Conservation (phyloP, 192 early-diverging fungal species). For the Coemansia sp. region DNA sequence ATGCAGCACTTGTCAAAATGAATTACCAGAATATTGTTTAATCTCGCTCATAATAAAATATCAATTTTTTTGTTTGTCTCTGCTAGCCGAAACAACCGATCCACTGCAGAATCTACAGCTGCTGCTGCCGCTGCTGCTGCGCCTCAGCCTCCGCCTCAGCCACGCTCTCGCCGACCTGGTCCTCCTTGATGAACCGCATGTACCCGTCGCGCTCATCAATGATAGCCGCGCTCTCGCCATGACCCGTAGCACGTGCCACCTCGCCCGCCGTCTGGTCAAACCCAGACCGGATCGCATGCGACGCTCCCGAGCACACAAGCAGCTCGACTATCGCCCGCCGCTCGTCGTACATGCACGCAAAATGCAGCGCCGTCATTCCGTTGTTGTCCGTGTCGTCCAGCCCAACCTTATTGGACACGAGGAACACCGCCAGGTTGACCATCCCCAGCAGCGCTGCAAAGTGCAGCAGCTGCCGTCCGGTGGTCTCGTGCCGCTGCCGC, state of each 20-base stretch:
- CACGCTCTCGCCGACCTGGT: slow-evolving; percentile 17
- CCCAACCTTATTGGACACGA: slow-evolving; percentile 47
- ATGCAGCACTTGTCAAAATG: not conserved
- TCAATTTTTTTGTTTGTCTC: not conserved
- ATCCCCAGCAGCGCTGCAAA: slow-evolving; percentile 61
- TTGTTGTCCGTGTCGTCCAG: slow-evolving; percentile 61
- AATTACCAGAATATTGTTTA: not conserved
- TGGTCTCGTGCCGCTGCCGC: slow-evolving; percentile 26
- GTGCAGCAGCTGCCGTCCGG: slow-evolving; percentile 62
- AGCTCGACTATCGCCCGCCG: slow-evolving; percentile 51
- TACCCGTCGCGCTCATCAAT: slow-evolving; percentile 46
- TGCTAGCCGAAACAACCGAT: too few species aligned
- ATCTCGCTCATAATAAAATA: not conserved
- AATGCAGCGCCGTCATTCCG: slow-evolving; percentile 69
- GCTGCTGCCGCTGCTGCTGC: not conserved
- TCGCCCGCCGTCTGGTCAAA: slow-evolving; percentile 30
- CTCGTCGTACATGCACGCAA: slow-evolving; percentile 57
- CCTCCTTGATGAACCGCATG: slow-evolving; percentile 44
- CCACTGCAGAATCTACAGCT: not conserved
- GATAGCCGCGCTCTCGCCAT: slow-evolving; percentile 13
- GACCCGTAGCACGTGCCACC: slow-evolving; percentile 19
- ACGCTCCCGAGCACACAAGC: slow-evolving; percentile 60
- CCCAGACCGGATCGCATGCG: slow-evolving; percentile 9
- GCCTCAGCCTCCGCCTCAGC: not conserved
- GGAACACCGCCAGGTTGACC: slow-evolving; percentile 42